Evolutionary conservation across 441 rosid species (phyloP).

Genomic region (Monsonia emarginata): DNA sequence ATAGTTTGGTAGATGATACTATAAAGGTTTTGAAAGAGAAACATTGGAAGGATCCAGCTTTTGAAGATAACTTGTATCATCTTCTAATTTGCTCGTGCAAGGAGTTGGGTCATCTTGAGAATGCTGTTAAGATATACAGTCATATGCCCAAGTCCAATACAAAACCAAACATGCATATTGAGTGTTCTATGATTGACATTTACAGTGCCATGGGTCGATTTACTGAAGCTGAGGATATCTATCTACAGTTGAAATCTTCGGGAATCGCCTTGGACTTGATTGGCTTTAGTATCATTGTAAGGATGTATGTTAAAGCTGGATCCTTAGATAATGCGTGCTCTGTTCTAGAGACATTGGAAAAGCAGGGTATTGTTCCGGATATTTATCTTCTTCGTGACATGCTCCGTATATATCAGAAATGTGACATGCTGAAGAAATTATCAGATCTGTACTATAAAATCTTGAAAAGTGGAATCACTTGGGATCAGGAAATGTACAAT

Average conservation of each 20-base stretch:
- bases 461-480: slow-evolving; percentile 43
- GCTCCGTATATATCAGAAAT: slow-evolving; percentile 72
- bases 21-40: slow-evolving; percentile 45
- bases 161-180: slow-evolving; percentile 55
- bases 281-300: slow-evolving; percentile 59
- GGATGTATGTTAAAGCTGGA: slow-evolving; percentile 75
- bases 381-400: slow-evolving; percentile 60
- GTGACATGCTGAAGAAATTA: slow-evolving; percentile 47
- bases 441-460: slow-evolving; percentile 41
- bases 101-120: slow-evolving; percentile 47
- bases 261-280: slow-evolving; percentile 56
- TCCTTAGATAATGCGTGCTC: slow-evolving; percentile 54
- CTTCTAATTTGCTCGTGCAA: slow-evolving; percentile 72
- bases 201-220: slow-evolving; percentile 44
- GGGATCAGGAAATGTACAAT: slow-evolving; percentile 84
- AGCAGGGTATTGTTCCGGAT: slow-evolving; percentile 54
- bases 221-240: slow-evolving; percentile 54
- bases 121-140: slow-evolving; percentile 53
- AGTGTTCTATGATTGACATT: slow-evolving; percentile 67
- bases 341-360: slow-evolving; percentile 61
- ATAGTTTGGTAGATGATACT: slow-evolving; percentile 54
- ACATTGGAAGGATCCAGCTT: slow-evolving; percentile 58
- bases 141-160: slow-evolving; percentile 31
- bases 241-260: slow-evolving; percentile 49
- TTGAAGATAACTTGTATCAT: slow-evolving; percentile 78